Evolutionary conservation across 768 basidiomycete genomes (phyloP).

Genomic region (Lactarius sp.): DNA sequence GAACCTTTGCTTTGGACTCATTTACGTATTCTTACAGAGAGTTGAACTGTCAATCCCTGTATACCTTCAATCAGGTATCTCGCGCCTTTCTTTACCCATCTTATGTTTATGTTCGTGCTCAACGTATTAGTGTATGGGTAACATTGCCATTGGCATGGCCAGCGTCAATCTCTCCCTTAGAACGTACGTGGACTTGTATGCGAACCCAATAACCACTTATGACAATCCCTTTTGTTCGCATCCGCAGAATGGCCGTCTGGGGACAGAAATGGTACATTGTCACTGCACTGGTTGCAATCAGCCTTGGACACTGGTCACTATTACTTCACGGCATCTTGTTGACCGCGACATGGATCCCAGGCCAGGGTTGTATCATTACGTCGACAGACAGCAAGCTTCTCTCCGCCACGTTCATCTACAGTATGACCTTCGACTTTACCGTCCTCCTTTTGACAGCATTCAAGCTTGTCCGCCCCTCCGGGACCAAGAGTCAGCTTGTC

Average conservation of each 20-base stretch:
- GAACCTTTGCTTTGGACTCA: not conserved
- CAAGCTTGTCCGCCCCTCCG: constrained; percentile 43
- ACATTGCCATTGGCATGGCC: constrained; percentile 41
- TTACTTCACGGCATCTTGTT: constrained; percentile 65
- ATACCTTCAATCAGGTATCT: constrained; percentile 44
- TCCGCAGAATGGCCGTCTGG: constrained; percentile 57
- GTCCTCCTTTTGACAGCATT: constrained; percentile 56
- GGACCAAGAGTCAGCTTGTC: constrained; percentile 43
- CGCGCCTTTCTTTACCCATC: not conserved
- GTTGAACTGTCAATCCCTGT: constrained; percentile 43
- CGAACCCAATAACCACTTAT: not conserved
- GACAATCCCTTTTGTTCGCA: not conserved
- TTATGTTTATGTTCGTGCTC: not conserved
- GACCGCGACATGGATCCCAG: constrained; percentile 50
- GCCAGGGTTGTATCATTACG: constrained; percentile 50
- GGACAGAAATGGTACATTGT: constrained; percentile 51
- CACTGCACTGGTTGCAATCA: constrained; percentile 45
- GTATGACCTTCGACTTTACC: constrained; percentile 66
- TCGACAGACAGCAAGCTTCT: constrained; percentile 58
- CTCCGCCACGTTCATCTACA: constrained; percentile 68
- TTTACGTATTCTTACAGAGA: constrained; percentile 28
- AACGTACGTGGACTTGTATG: constrained; percentile 34
- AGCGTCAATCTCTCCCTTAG: constrained; percentile 45
- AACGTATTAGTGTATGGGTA: constrained; percentile 37
- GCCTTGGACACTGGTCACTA: constrained; percentile 66